These are phyloP conservation scores for Dictyostelium citrinum DNA, from an alignment of 78 protist genomes.

Conservation along the genomic window DNA sequence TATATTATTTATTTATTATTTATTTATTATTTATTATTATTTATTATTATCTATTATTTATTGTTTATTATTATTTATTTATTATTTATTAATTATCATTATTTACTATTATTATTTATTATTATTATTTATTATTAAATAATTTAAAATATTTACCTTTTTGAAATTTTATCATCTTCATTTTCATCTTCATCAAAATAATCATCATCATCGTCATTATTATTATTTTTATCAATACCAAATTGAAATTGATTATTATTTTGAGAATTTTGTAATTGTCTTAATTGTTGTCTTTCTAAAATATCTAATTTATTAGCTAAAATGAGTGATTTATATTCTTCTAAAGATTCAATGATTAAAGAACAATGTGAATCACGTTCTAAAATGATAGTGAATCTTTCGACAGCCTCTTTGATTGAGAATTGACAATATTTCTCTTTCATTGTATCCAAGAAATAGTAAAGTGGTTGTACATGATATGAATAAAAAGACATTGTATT, in stretches of 20 bases:
- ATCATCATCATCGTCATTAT: not conserved
- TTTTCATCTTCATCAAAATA: not conserved
- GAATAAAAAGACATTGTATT: conserved; percentile 48
- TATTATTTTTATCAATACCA: not conserved
- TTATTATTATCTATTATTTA: not conserved
- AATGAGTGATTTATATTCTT: conserved; percentile 26
- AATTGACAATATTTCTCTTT: conserved; percentile 66
- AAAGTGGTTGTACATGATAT: conserved; percentile 65
- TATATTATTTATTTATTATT: not conserved
- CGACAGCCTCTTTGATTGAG: conserved; percentile 43
- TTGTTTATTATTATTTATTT: not conserved
- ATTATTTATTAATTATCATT: not conserved
- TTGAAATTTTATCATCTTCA: conserved; percentile 6
- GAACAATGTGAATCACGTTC: conserved; percentile 33
- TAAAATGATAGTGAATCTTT: conserved; percentile 33
- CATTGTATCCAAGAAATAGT: conserved; percentile 63
- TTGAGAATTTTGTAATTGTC: not conserved
- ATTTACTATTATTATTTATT: not conserved
- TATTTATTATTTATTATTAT: not conserved
- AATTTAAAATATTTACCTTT: no score
- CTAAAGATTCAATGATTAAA: not conserved
- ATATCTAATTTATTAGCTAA: conserved; percentile 18
- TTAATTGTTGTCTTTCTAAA: not conserved
- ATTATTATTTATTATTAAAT: not conserved
- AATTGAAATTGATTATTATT: not conserved